A percentile compares a stretch with the other conserved stretches of the same genome.
Conservation (phyloP, 768 basidiomycete genomes). For the Mycena venus region DNA sequence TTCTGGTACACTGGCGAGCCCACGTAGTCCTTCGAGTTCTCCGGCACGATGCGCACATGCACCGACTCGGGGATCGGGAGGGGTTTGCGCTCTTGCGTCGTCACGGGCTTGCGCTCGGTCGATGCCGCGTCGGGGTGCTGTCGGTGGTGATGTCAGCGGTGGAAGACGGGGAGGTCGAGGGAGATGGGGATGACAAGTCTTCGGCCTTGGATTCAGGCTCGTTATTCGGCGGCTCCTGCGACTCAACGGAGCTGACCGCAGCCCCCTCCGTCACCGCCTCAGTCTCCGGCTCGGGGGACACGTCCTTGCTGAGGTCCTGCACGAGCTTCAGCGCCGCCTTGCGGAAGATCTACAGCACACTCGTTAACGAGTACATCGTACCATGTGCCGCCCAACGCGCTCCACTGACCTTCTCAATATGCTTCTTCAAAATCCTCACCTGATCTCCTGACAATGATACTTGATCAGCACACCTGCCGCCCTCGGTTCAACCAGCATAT, state of each 20-base stretch:
- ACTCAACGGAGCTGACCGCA: constrained; percentile 60
- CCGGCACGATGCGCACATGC: constrained; percentile 84
- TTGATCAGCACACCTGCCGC: constrained; percentile 93
- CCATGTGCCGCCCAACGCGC: background rate
- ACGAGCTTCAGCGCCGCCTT: constrained; percentile 96
- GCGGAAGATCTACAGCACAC: constrained; percentile 74
- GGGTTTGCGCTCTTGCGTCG: constrained; percentile 85
- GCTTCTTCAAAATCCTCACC: constrained; percentile 96
- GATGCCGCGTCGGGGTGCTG: constrained; percentile 13
- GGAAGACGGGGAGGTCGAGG: too few species aligned
- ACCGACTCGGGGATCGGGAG: constrained; percentile 84
- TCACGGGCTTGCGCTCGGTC: constrained; percentile 65
- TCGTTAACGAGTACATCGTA: too few species aligned
- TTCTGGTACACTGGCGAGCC: constrained; percentile 96
- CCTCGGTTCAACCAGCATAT: constrained; percentile 81
- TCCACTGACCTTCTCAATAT: constrained; percentile 93
- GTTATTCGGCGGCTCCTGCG: constrained; percentile 61
- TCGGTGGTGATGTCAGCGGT: constrained; percentile 35
- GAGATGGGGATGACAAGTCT: too few species aligned
- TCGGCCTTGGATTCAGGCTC: constrained; percentile 49
- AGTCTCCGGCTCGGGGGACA: constrained; percentile 76
- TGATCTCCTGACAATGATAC: constrained; percentile 97
- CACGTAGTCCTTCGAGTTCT: constrained; percentile 95
- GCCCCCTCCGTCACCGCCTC: background rate
- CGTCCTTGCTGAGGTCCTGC: constrained; percentile 88